These are phyloP conservation scores for Colletotrichum sp. DNA, from an alignment of 2,329 filamentous ascomycete species.

Conservation along the genomic window DNA sequence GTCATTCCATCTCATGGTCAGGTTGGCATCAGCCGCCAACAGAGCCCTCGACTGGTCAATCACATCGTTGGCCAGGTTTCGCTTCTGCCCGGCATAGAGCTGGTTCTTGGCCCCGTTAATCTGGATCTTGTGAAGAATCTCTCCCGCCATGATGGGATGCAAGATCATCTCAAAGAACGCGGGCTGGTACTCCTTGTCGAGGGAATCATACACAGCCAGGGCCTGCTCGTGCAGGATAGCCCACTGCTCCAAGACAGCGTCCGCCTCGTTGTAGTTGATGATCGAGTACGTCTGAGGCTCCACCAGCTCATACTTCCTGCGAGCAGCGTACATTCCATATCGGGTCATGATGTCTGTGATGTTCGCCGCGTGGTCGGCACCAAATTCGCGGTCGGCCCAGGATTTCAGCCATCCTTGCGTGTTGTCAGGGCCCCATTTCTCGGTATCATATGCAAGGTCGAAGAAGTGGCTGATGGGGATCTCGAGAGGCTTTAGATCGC, in stretches of 20 bases:
- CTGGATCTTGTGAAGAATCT: constrained; percentile 55
- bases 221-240: constrained; percentile 55
- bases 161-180: constrained; percentile 66
- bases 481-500: constrained; percentile 69
- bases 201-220: constrained; percentile 58
- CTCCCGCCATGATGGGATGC: constrained; percentile 60
- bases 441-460: constrained; percentile 70
- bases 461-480: constrained; percentile 72
- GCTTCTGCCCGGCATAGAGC: constrained; percentile 49
- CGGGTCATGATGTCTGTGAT: constrained; percentile 57
- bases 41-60: constrained; percentile 55
- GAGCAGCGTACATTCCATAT: constrained; percentile 40
- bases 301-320: constrained; percentile 40
- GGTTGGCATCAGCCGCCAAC: constrained; percentile 62
- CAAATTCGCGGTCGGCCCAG: constrained; percentile 66
- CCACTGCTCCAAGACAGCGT: constrained; percentile 57
- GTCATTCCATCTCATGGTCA: constrained; percentile 62
- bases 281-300: constrained; percentile 49
- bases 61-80: constrained; percentile 52
- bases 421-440: constrained; percentile 60
- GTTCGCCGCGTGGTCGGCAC: constrained; percentile 45
- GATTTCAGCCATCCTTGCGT: constrained; percentile 60
- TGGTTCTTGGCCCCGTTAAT: constrained; percentile 50
- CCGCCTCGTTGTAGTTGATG: constrained; percentile 65
- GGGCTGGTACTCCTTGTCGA: constrained; percentile 55